Evolutionary conservation across 768 basidiomycete genomes (phyloP), one percentile per base, ranked within the genome.

Genomic region (Tricholoma furcatifolium): DNA sequence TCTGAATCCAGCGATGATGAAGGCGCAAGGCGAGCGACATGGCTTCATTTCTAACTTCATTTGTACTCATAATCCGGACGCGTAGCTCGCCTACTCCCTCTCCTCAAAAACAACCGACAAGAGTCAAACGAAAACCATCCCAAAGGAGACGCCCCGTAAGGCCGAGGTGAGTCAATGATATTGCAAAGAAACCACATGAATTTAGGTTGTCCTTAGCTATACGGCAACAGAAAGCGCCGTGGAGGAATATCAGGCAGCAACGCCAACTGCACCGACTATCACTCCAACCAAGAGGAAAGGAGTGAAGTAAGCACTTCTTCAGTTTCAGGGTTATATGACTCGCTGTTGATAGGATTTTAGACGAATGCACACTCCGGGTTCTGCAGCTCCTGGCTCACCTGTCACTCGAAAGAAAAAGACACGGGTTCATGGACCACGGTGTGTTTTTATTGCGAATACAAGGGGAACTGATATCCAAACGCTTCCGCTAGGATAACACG

Each of bases 281-380:
- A 69, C 69, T 2, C 70, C 69, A 5, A 38, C 14, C 7, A 69
- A 66, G 57, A 67, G 62, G 54, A 66, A 66, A 51, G 67, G 69
- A 32, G 55, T 63, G 7, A 72, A 70, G 69, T 72, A 36, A 52
- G 64, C 27, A 27, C 27, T 51, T 20, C 7, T 20, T 17, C 20
- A 10, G 3, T 17, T 11, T 15, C 44, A 9, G 27, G 18, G n/a
- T 30, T 18, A 12, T 4, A 30, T 31, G 9, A 35, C n/a, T n/a
- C 9, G 18, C n/a, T 11, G 40, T 32, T 44, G 21, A 42, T 21
- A 14, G 31, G 30, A 15, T 41, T n/a, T 7, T 20, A 70, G 69
- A 43, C 57, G 69, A 44, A 51, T 59, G 17, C 58, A 64, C 51
- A 59, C 62, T 5, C 63, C 67, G 21, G 60, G 62, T 20, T 67